phyloP scores from a whole-genome alignment of 768 basidiomycete genomes.

The Kwoniella sp. region DNA sequence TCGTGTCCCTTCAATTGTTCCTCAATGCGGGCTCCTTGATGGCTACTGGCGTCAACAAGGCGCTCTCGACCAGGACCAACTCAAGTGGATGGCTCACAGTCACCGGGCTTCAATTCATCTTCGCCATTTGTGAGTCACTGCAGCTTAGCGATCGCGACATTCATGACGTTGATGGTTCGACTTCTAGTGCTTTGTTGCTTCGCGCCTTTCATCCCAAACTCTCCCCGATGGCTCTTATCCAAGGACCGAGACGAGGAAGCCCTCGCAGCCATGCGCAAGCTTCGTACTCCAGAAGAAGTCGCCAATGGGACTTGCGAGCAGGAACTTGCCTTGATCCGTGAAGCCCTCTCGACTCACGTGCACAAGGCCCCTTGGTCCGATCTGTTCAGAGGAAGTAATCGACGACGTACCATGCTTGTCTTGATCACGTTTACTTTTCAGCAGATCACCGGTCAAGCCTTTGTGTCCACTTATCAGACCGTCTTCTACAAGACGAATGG shows the following conservation, averaged over 20 bases:
- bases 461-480: constrained; percentile 1
- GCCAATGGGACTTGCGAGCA: neutral
- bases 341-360: neutral
- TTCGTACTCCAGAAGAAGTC: neutral
- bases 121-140: no score
- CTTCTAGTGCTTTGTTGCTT: no score
- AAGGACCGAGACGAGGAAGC: constrained; percentile 3
- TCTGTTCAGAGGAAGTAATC: neutral
- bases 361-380: neutral
- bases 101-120: no score
- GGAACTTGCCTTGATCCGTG: neutral
- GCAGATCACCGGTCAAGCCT: constrained; percentile 2
- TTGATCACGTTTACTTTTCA: neutral
- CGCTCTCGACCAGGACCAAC: neutral
- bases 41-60: constrained; percentile 2
- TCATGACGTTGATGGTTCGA: no score
- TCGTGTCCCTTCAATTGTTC: neutral
- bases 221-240: neutral
- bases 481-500: neutral
- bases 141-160: no score
- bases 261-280: neutral
- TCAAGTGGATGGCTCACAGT: neutral
- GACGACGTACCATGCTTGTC: neutral
- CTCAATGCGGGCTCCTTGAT: neutral
- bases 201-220: no score